Base-by-base conservation (phyloP, 768 basidiomycete species). In the Lentinula sp. region DNA sequence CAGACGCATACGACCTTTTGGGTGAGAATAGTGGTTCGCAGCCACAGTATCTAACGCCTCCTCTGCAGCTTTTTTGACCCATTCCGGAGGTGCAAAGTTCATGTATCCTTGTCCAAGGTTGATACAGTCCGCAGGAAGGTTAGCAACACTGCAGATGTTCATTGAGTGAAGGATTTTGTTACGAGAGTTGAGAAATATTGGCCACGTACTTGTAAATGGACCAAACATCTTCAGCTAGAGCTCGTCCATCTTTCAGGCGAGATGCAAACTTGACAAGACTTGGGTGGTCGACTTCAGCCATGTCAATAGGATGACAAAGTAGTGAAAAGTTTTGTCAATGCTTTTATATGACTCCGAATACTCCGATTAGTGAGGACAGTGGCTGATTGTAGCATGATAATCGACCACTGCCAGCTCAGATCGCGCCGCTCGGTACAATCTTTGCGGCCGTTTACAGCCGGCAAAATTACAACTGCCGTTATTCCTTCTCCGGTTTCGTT, bases 61-160 rank as follows among this genome's bases (percentile, higher is more conserved):
- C 53, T 84, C 79, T 4, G 91, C 93, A 1, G 88, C 89, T 21
- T 87, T 78, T 45, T 78, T 84, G 60, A 95, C 81, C 88, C 91
- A 95, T 62, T 79, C 68, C 2, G 93, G 92, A 16, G 93, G 93
- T 1, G 85, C 71, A 70, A 95, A 95, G 78, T 94, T 94, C 93
- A 95, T 95, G 75, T 93, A 95, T 5, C 89, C 89, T 72, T 88
- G 96, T 4, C 96, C 96, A 48, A 99, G 87, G 74, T 99, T 99
- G 70, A 99, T 90, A 65, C 93, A 93, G 70, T 98, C 93, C 9
- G 84, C 64, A 0, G 96, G 96, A 64, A 98, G 81, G 68, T 97
- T 96, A 45, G 81, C 87, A 49, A 84, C 93, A 70, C 94, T 97
- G 70, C 15, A 28, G 51, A 53, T 8, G 3, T 15, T 16, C 16